Evolutionary conservation across 805 yeast species (phyloP).

Genomic region (Pichia occidentalis): DNA sequence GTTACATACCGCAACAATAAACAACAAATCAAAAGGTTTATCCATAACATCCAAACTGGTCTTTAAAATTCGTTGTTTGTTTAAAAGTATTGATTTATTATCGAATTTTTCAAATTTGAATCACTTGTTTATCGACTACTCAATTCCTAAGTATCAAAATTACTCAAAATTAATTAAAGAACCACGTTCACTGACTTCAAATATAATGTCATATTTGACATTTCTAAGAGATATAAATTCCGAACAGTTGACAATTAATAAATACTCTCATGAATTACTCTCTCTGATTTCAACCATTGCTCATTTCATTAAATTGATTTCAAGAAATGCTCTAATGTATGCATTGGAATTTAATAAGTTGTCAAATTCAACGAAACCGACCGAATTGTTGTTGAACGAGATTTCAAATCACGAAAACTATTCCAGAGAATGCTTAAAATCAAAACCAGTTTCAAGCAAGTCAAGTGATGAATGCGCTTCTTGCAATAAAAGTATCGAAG

Average conservation of each 20-base stretch:
- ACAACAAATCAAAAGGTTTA: constrained; percentile 62
- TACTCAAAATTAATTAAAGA: constrained; percentile 43
- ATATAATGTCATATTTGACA: constrained; percentile 83
- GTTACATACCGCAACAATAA: constrained; percentile 76
- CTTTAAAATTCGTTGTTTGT: constrained; percentile 65
- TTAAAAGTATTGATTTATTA: constrained; percentile 62
- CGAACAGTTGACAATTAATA: constrained; percentile 29
- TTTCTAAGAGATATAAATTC: constrained; percentile 56
- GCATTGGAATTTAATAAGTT: constrained; percentile 64
- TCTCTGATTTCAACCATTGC: constrained; percentile 87
- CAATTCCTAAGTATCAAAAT: constrained; percentile 18
- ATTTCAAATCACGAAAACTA: constrained; percentile 39
- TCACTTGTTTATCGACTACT: constrained; percentile 14
- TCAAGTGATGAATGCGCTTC: constrained; percentile 70
- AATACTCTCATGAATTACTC: constrained; percentile 58
- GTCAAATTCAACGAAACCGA: constrained; percentile 50
- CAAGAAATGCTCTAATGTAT: constrained; percentile 71
- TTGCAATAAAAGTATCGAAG: constrained; percentile 78
- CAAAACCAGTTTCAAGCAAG: constrained; percentile 38
- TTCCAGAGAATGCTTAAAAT: constrained; percentile 31
- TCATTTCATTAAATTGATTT: constrained; percentile 80
- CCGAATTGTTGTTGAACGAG: constrained; percentile 55
- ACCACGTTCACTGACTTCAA: constrained; percentile 84
- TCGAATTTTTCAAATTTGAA: constrained; percentile 19
- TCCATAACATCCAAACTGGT: constrained; percentile 66